Evolutionary conservation across 495 filamentous ascomycete species (phyloP), one percentile per base, ranked within the genome.

Genomic region (Neurospora discreta): DNA sequence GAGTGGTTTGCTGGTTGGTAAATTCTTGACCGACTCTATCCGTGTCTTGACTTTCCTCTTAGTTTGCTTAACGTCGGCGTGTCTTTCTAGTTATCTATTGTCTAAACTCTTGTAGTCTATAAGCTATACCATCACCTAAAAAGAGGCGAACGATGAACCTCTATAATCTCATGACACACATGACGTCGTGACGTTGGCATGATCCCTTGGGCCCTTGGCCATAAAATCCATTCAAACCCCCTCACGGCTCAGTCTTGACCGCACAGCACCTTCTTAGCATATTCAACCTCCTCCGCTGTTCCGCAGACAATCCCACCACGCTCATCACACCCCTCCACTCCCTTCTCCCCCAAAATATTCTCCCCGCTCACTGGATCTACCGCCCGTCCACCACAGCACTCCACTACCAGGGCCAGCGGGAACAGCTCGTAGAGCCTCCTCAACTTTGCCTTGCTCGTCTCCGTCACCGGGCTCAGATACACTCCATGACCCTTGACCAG

Each of bases 401-500:
- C 86, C 13, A 88, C 73, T 11, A 88, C 74, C 44, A 88, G 70
- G 8, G 85, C 86, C 30, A 88, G 69, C 67, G 86, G 85, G 70
- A 79, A 79, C 38, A 87, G 69, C 77, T 88, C 86, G 70, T 85
- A 87, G 42, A 87, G 71, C 46, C 82, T 75, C 68, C 86, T 75
- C 73, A 88, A 72, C 78, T 88, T 87, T 3, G 86, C 84, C 77
- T 78, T 79, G 71, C 82, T 84, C 20, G 71, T 73, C 3, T 41
- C 73, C 11, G 82, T 84, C 20, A 84, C 84, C 1, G 86, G 86
- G 5, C 81, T 86, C 38, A 87, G 39, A 71, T 87, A 88, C 8
- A 87, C 74, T 4, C 85, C 86, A 38, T 87, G 82, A 0, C 86
- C 85, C 75, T 87, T 85, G 20, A 85, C 81, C 9, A 88, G 73